Evolutionary conservation across 2,329 filamentous ascomycete species (phyloP).

Genomic region (Aspergillus sp.): DNA sequence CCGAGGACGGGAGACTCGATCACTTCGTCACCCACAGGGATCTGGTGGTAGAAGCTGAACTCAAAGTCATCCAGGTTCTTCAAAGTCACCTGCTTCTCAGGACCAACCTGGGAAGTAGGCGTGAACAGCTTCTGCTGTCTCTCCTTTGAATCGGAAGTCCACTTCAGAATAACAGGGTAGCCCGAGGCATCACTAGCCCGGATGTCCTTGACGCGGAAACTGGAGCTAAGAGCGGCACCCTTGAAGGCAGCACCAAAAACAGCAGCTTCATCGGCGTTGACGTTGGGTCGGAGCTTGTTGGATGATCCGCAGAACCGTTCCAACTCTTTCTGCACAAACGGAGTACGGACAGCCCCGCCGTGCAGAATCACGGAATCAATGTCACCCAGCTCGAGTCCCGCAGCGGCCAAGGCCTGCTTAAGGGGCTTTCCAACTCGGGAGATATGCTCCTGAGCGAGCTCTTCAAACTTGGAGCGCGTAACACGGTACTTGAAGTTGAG

Average conservation of each 20-base stretch:
- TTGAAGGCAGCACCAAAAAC: constrained; percentile 96
- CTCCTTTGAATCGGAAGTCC: constrained; percentile 68
- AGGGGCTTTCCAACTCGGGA: constrained; percentile 69
- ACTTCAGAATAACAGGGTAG: constrained; percentile 75
- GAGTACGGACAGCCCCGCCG: constrained; percentile 84
- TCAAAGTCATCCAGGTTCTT: constrained; percentile 79
- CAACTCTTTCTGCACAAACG: constrained; percentile 88
- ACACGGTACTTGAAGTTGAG: constrained; percentile 93
- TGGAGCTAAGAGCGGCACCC: constrained; percentile 85
- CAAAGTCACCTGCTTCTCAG: constrained; percentile 80
- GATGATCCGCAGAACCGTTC: constrained; percentile 70
- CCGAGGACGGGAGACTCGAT: constrained; percentile 62
- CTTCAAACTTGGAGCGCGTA: constrained; percentile 75
- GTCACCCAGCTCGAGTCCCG: constrained; percentile 70
- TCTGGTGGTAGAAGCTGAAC: constrained; percentile 75
- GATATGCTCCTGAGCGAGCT: constrained; percentile 66
- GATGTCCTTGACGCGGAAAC: constrained; percentile 98
- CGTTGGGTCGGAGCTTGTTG: constrained; percentile 84
- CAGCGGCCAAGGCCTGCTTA: constrained; percentile 69
- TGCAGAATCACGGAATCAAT: constrained; percentile 91
- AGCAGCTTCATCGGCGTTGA: constrained; percentile 95
- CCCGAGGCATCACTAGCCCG: constrained; percentile 72
- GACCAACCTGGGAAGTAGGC: constrained; percentile 70
- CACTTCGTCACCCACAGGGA: constrained; percentile 46
- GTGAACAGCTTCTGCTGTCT: constrained; percentile 82